Percentiles rank a stretch among this genome's conserved stretches.
phyloP scores from a whole-genome alignment of 1,284 basidiomycete genomes.

The Phylloboletellus chloephorus region DNA sequence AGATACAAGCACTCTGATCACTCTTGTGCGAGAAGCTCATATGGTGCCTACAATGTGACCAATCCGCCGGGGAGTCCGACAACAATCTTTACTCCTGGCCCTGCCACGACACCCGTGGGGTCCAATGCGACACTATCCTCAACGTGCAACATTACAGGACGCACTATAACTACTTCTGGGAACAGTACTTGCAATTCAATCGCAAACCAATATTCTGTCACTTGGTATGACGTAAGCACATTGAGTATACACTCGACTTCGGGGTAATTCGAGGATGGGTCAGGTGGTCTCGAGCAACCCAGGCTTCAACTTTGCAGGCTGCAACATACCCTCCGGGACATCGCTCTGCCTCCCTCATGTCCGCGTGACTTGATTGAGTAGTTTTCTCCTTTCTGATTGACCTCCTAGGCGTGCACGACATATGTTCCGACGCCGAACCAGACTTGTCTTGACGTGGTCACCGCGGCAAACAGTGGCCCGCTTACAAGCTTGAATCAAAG shows the following conservation, averaged over 20 bases:
- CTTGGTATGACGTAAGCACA: constrained; percentile 1
- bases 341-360: constrained; percentile 1
- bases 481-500: not conserved
- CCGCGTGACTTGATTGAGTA: not conserved
- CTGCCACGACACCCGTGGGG: constrained; percentile 1
- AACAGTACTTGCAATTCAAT: constrained; percentile 2
- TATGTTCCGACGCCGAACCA: constrained; percentile 2
- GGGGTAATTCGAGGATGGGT: not conserved
- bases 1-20: no score
- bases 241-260: not conserved
- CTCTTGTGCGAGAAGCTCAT: not conserved
- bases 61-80: constrained; percentile 2
- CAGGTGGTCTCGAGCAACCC: constrained; percentile 2
- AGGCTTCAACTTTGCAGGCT: constrained; percentile 1
- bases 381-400: not conserved
- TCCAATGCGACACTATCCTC: constrained; percentile 1
- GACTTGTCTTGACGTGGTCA: constrained; percentile 1
- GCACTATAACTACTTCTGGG: not conserved
- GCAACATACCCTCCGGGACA: not conserved
- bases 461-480: constrained; percentile 1
- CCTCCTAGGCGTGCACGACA: not conserved
- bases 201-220: constrained; percentile 4
- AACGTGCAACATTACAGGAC: constrained; percentile 2
- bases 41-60: constrained; percentile 1
- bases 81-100: not conserved